Evolutionary conservation across 2,329 filamentous ascomycete species (phyloP), one percentile per base, ranked within the genome.

Genomic region (Phaeosphaeriaceae sp.): DNA sequence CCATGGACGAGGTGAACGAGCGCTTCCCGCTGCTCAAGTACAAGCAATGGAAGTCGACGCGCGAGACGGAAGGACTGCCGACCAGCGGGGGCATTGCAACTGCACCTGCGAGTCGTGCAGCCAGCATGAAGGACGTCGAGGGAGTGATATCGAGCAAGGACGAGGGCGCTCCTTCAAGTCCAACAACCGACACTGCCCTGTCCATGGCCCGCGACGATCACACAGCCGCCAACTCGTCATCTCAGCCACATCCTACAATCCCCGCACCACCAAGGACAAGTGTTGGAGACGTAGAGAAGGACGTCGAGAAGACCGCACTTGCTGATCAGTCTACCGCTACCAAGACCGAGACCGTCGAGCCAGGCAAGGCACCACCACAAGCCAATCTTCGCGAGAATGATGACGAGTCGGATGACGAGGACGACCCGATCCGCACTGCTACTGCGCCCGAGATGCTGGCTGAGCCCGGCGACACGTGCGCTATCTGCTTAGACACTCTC

Each of bases 1-100:
- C 91, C 1, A 97, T 98, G 89, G 95, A 99, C 61, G 95, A 99
- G 79, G 95, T 99, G 62, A 98, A 99, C 75, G 93, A 96, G 67
- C 92, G 96, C 68, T 99, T 99, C 71, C 94, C 95, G 0, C 88
- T 97, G 80, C 89, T 88, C 68, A 98, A 98, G 79, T 99, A 99
- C 85, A 98, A 99, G 82, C 87, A 86, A 52, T 99, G 95, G 94
- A 90, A 95, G 58, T 89, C 91, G 7, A 88, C 88, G 54, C 89
- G 94, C 58, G 93, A 93, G 56, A 87, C 89, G 57, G 88, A 96
- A 76, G 95, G 94, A 7, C 81, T 98, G 48, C 89, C 94, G 3
- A 90, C 92, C 10, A 86, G 87, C 54, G 95, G 94, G 53, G 95
- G 94, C 40, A 91, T 98, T 55, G 69, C 69, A 11, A 89, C 90